phyloP scores from a whole-genome alignment of 1,284 basidiomycete genomes.

The Lentinula novae-zelandiae region DNA sequence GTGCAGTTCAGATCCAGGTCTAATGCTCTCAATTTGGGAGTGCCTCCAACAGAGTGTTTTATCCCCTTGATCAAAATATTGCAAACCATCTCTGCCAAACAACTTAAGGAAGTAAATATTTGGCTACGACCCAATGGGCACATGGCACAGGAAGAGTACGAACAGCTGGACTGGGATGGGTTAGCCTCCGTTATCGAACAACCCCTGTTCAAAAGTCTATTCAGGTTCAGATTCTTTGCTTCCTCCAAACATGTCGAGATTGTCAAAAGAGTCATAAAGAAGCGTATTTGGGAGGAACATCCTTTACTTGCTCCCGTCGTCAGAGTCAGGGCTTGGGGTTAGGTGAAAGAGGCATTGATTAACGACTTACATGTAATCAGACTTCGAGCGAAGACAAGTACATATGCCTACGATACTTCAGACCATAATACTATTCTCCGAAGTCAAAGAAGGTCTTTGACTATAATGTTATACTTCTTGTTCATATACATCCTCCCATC shows the following conservation, averaged over 20 bases:
- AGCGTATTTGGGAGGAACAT: neutral
- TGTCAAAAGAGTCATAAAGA: neutral
- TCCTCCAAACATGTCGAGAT: neutral
- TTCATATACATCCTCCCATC: constrained; percentile 40
- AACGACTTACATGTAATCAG: too few relatives aligned
- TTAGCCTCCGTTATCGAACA: neutral
- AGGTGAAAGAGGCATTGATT: neutral
- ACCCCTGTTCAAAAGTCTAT: neutral
- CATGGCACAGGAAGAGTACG: neutral
- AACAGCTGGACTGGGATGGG: neutral
- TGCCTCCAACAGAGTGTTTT: neutral
- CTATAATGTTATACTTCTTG: constrained; percentile 32
- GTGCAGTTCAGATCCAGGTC: neutral
- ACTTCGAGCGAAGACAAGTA: too few relatives aligned
- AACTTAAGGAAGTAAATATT: neutral
- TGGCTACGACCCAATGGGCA: neutral
- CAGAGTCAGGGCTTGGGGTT: neutral
- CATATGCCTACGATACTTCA: too few relatives aligned
- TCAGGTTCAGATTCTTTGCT: neutral
- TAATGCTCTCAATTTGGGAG: neutral
- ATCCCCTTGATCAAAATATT: neutral
- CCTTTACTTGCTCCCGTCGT: neutral
- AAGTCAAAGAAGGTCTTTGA: neutral
- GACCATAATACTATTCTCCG: too few relatives aligned
- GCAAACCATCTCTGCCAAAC: neutral